These are phyloP conservation scores for Hirsutella minnesotensis DNA, from an alignment of 2,329 filamentous ascomycete genomes.

Conservation along the genomic window DNA sequence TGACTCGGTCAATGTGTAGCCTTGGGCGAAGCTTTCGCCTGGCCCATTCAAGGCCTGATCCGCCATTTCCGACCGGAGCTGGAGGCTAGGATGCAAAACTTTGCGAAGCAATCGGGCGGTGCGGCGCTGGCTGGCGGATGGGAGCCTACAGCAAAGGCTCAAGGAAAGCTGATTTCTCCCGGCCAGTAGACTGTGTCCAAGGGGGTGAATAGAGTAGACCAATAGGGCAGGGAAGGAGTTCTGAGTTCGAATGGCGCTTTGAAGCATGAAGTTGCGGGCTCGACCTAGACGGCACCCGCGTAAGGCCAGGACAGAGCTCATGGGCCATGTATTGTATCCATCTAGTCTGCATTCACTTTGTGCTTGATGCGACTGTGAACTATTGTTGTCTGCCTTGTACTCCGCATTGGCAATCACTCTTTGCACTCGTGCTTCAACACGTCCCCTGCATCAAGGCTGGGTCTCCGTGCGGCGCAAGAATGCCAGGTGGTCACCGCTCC, in stretches of 20 bases:
- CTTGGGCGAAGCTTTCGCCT: conserved; percentile 93
- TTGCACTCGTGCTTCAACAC: no score
- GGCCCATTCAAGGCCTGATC: conserved; percentile 96
- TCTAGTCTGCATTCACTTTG: neutral
- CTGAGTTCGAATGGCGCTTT: neutral
- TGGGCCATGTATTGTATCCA: conserved; percentile 7
- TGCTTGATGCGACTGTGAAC: neutral
- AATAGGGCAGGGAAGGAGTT: neutral
- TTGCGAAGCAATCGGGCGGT: conserved; percentile 60
- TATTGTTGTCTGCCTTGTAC: no score
- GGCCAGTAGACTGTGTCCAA: conserved; percentile 56
- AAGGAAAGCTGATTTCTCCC: conserved; percentile 78
- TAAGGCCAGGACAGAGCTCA: neutral
- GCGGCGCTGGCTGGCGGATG: conserved; percentile 77
- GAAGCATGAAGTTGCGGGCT: neutral
- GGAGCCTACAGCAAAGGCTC: conserved; percentile 59
- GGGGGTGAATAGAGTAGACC: neutral
- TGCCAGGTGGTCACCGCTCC: no score
- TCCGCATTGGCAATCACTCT: no score
- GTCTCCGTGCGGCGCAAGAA: no score
- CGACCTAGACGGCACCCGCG: neutral
- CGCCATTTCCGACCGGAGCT: conserved; percentile 95
- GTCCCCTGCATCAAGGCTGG: no score
- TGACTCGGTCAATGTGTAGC: conserved; percentile 31
- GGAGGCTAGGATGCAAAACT: conserved; percentile 79